Evolutionary conservation across 208 protist genomes (phyloP).

Genomic region (Crithidia sp.): DNA sequence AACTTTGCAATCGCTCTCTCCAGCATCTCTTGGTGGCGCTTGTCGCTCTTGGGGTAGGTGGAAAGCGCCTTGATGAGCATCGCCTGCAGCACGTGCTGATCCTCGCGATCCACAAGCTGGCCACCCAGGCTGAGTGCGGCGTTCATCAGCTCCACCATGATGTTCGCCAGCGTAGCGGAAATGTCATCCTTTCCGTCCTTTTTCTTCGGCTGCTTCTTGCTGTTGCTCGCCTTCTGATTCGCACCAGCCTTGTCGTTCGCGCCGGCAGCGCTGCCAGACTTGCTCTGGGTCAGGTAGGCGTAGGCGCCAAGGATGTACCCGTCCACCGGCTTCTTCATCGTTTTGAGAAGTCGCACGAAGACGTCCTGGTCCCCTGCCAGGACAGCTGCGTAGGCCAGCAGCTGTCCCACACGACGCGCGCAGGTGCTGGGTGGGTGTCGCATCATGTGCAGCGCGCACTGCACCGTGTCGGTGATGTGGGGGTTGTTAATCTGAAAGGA

Average conservation of each 20-base stretch:
- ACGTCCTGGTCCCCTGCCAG: constrained; percentile 74
- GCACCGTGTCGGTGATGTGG: constrained; percentile 87
- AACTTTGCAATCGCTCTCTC: constrained; percentile 80
- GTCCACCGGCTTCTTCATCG: constrained; percentile 91
- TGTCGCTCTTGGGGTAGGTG: constrained; percentile 78
- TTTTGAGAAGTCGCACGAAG: constrained; percentile 90
- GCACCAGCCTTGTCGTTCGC: constrained; percentile 19
- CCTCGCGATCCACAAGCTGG: constrained; percentile 86
- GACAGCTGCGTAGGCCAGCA: constrained; percentile 85
- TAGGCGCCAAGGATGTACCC: constrained; percentile 86
- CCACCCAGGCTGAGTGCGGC: constrained; percentile 87
- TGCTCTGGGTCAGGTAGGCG: constrained; percentile 73
- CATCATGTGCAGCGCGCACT: constrained; percentile 91
- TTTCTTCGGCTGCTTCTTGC: constrained; percentile 48
- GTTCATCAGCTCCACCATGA: constrained; percentile 89
- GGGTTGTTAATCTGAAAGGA: constrained; percentile 75
- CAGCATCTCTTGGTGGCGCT: constrained; percentile 85
- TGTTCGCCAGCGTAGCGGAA: constrained; percentile 69
- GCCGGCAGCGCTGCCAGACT: constrained; percentile 36
- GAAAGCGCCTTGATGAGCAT: constrained; percentile 77
- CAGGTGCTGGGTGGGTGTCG: constrained; percentile 70
- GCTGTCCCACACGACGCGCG: constrained; percentile 70
- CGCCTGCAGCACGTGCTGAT: constrained; percentile 85
- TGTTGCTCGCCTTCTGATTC: background rate
- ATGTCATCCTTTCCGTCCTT: constrained; percentile 68